A percentile compares a stretch with the other conserved stretches of the same genome.
These are phyloP conservation scores for Fonticula alba DNA, from an alignment of 78 protist genomes.

Conservation along the genomic window DNA sequence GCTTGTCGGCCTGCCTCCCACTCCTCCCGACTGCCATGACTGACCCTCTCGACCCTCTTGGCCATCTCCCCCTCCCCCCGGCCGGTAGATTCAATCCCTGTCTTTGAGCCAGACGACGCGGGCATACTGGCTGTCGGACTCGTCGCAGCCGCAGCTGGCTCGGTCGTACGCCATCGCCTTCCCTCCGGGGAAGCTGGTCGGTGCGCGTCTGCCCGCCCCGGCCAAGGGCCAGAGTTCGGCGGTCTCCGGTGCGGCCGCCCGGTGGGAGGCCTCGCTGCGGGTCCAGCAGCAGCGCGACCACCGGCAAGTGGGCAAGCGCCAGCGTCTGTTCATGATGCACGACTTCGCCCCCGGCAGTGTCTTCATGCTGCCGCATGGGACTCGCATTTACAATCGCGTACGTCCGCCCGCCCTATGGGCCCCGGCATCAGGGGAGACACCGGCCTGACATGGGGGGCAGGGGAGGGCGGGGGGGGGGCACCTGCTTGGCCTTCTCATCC, in stretches of 20 bases:
- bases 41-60: slow-evolving; percentile 39
- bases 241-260: too few species aligned
- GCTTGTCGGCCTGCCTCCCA: too few species aligned
- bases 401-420: too few species aligned
- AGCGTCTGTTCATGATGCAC: slow-evolving; percentile 76
- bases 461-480: too few species aligned
- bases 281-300: slow-evolving; percentile 77
- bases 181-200: slow-evolving; percentile 56
- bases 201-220: neutral
- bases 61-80: too few species aligned
- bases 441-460: too few species aligned
- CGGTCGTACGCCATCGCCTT: slow-evolving; percentile 84
- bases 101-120: slow-evolving; percentile 16
- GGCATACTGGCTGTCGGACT: slow-evolving; percentile 51
- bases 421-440: too few species aligned
- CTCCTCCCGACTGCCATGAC: neutral
- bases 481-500: too few species aligned
- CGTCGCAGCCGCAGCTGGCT: slow-evolving; percentile 63
- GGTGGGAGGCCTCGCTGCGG: too few species aligned
- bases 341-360: slow-evolving; percentile 73
- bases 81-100: too few species aligned
- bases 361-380: slow-evolving; percentile 91
- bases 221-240: too few species aligned
- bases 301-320: slow-evolving; percentile 63
- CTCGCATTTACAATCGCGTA: slow-evolving; percentile 64